Conservation (phyloP, 164 flowering plant species). For the Brasenia schreberi region DNA sequence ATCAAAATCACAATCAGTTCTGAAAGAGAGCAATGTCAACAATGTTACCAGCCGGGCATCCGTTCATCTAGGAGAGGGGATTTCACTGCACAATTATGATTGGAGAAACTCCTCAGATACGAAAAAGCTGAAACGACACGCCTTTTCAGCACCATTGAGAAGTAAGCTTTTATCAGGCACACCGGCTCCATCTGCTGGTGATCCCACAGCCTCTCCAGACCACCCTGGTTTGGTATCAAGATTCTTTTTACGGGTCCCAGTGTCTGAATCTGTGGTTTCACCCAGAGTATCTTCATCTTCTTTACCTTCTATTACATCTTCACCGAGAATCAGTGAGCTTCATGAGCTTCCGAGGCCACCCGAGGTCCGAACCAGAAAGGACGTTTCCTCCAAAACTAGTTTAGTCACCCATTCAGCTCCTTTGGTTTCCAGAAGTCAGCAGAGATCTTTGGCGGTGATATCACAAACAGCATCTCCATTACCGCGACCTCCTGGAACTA, state of each 20-base stretch:
- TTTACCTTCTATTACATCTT: conserved; percentile 46
- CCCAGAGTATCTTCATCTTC: conserved; percentile 49
- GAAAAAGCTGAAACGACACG: conserved; percentile 49
- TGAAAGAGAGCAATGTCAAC: conserved; percentile 55
- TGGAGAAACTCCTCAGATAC: conserved; percentile 22
- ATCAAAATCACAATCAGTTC: conserved; percentile 31
- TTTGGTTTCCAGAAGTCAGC: conserved; percentile 29
- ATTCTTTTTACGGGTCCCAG: conserved; percentile 26
- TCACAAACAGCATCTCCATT: conserved; percentile 50
- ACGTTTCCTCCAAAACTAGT: conserved; percentile 19
- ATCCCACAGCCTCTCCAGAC: conserved; percentile 26
- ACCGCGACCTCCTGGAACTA: conserved; percentile 53
- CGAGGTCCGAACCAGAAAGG: conserved; percentile 5
- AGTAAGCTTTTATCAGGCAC: conserved; percentile 32
- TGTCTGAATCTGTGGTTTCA: conserved; percentile 25
- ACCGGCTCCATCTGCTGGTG: conserved; percentile 26
- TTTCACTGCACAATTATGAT: conserved; percentile 19
- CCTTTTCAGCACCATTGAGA: conserved; percentile 71
- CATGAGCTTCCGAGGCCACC: conserved; percentile 98
- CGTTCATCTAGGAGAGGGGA: conserved; percentile 38
- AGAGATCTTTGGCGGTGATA: conserved; percentile 17
- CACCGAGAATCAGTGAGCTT: conserved; percentile 85
- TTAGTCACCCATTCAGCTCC: conserved; percentile 56
- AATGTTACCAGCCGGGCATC: conserved; percentile 25
- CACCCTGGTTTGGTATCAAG: conserved; percentile 34